Percentiles rank a stretch among this genome's conserved stretches.
These are phyloP conservation scores for Exophiala aquamarina DNA, from an alignment of 2,329 filamentous ascomycete species.

Conservation along the genomic window DNA sequence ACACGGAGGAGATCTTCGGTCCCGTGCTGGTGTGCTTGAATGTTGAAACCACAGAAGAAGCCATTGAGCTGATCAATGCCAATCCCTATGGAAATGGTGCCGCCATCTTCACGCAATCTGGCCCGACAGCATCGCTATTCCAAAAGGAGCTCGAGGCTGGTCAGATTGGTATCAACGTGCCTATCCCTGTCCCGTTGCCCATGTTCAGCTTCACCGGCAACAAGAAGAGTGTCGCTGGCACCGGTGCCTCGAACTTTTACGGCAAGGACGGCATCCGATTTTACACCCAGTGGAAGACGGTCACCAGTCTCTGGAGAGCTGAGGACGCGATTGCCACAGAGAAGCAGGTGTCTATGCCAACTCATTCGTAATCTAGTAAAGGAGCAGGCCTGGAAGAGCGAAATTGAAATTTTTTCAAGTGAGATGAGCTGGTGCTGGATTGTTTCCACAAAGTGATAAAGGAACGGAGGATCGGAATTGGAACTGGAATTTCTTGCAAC, in stretches of 20 bases:
- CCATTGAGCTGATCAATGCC: constrained; percentile 63
- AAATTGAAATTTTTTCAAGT: background rate
- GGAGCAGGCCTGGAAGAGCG: background rate
- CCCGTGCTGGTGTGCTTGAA: constrained; percentile 65
- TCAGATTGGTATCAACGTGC: constrained; percentile 67
- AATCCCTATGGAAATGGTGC: constrained; percentile 69
- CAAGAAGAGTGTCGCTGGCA: constrained; percentile 90
- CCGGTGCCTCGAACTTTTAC: constrained; percentile 92
- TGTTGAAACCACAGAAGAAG: constrained; percentile 60
- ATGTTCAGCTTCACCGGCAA: constrained; percentile 68
- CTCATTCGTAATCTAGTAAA: constrained; percentile 42
- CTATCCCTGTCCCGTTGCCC: constrained; percentile 62
- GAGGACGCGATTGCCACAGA: constrained; percentile 83
- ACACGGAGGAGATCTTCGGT: constrained; percentile 67
- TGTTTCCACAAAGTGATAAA: too few relatives aligned
- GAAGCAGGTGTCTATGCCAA: constrained; percentile 87
- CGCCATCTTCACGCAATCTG: constrained; percentile 60
- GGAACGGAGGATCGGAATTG: too few relatives aligned
- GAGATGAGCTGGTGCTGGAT: too few relatives aligned
- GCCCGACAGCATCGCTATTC: constrained; percentile 61
- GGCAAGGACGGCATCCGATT: constrained; percentile 89
- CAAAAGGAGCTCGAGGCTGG: constrained; percentile 66
- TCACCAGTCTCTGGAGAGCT: constrained; percentile 85
- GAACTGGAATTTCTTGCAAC: too few relatives aligned
- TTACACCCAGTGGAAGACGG: constrained; percentile 97